A percentile compares a stretch with the other conserved stretches of the same genome.
Conservation (phyloP, 225 moss, liverwort and hornwort species). For the Pseudisothecium myosuroides region DNA sequence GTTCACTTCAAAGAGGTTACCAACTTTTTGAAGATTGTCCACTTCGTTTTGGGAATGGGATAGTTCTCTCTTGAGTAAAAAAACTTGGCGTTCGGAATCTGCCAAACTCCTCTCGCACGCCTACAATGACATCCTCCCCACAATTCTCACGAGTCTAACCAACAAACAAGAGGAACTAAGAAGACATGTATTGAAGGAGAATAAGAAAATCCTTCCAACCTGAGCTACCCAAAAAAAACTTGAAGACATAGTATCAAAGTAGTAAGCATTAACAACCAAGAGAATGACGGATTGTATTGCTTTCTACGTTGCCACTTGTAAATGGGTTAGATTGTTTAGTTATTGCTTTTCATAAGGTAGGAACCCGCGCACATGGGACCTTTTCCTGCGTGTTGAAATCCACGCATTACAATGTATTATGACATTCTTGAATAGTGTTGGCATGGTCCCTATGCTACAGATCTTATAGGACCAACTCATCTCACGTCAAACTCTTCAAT, state of each 20-base stretch:
- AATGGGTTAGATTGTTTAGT: not conserved
- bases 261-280: not conserved
- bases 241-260: not conserved
- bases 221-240: not conserved
- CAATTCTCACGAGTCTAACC: not conserved
- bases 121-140: not conserved
- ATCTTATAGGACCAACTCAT: not conserved
- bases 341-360: not conserved
- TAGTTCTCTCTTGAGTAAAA: slow-evolving; percentile 4
- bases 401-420: not conserved
- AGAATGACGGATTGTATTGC: not conserved
- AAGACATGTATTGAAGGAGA: not conserved
- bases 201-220: not conserved
- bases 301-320: not conserved
- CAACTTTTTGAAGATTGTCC: not conserved
- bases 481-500: not conserved
- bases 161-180: not conserved
- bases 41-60: not conserved
- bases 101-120: not conserved
- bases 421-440: not conserved
- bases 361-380: not conserved
- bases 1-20: not conserved
- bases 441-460: not conserved
- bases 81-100: slow-evolving; percentile 3
- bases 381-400: not conserved